Conservation (phyloP, 2,329 filamentous ascomycete genomes). For the Colletotrichum sp. region DNA sequence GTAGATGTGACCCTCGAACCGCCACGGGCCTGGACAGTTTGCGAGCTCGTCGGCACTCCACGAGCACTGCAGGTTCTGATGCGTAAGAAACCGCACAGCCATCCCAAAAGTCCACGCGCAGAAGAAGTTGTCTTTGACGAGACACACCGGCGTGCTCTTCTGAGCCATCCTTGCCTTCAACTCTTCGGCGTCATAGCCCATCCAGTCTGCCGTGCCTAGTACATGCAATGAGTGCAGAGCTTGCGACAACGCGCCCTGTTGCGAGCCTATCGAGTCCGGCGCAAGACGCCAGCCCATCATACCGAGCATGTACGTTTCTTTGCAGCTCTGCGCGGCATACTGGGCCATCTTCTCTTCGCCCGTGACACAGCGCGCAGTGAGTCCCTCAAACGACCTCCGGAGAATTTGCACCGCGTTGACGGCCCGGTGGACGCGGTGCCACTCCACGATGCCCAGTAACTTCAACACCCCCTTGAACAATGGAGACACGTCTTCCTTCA, state of each 20-base stretch:
- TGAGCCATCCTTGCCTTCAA: not conserved
- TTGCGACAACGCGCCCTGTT: not conserved
- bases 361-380: not conserved
- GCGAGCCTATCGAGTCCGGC: not conserved
- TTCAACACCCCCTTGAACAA: not conserved
- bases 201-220: not conserved
- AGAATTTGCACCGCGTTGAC: not conserved
- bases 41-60: not conserved
- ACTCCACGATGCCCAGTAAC: not conserved
- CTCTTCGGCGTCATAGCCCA: not conserved
- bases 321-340: not conserved
- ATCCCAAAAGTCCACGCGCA: not conserved
- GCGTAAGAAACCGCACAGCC: not conserved
- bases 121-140: not conserved
- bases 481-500: not conserved
- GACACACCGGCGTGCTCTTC: not conserved
- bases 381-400: not conserved
- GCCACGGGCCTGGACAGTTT: not conserved
- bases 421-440: constrained; percentile 7
- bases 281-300: constrained; percentile 5
- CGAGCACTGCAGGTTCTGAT: not conserved
- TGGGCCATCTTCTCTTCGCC: not conserved
- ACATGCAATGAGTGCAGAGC: not conserved
- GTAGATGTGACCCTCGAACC: not conserved
- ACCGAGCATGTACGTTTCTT: not conserved